Base-by-base conservation (phyloP, 371 early-diverging fungal species). In the Saksenaea vasiformis region DNA sequence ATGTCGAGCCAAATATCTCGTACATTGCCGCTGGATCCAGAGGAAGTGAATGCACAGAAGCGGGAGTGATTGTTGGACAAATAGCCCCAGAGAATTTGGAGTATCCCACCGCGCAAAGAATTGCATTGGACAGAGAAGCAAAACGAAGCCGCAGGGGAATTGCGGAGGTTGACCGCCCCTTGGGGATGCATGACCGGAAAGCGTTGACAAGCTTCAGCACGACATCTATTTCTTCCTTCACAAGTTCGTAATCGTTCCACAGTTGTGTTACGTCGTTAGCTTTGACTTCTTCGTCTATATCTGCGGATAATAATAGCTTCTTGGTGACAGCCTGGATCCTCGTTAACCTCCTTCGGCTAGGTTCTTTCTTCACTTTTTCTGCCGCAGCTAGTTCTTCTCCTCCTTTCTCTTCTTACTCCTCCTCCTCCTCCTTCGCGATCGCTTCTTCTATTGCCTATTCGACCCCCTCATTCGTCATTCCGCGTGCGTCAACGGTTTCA, bases 351-450 rank as follows among this genome's bases (percentile, higher is more conserved):
- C 19, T 47, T 19, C 47, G 14, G 19, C 47, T 47, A 8, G 47
- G 47, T 39, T 36, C 56, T 53, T 66, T 44, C 54, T 70, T 70
- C 41, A 66, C 38, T 36, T 44, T 44, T 19, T 41, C 56, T 24
- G 62, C 36, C 14, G 66, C 59, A 26, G 63, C 66, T 2, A 65
- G n/a, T n/a, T n/a, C n/a, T n/a, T n/a, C n/a, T n/a, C n/a, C n/a
- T n/a, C n/a, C n/a, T n/a, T n/a, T n/a, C n/a, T n/a, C n/a, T n/a
- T n/a, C 71, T 24, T 82, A 79, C 10, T 88, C 73, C 27, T 88
- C 86, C 34, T 77, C 85, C 58, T 89, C 86, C 5, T 72, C 73
- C 59, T 71, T 67, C 19, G 7, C 47, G 47, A 47, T 47, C 47
- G 19, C 47, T 47, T 8, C 3, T 47, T 14, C 47, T 3, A 47